Evolutionary conservation across 1,139 yeast genomes (phyloP), one percentile per base, ranked within the genome.

Genomic region (Protomyces inundatus): DNA sequence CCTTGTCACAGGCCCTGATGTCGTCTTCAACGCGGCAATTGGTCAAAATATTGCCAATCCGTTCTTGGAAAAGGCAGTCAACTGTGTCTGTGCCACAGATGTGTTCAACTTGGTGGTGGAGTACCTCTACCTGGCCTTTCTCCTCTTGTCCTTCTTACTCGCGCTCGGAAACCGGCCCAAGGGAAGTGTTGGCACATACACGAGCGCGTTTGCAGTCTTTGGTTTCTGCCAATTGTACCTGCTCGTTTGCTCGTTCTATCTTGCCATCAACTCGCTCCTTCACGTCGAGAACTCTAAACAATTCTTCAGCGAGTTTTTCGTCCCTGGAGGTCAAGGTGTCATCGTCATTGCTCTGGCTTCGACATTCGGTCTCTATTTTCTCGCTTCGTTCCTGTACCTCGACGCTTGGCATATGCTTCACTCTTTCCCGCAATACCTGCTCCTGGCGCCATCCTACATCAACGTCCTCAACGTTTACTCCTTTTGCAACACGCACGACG

Each of bases 371-470:
- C 80, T 93, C 50, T 93, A 93, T 74, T 80, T 90, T 66, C 72
- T 88, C 36, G 89, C 93, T 5, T 88, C 97, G 6, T 73, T 87
- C 67, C 70, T 88, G 70, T 87, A 85, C 72, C 82, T 89, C 54
- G 90, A 88, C 70, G 93, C 95, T 9, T 84, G 87, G 78, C 90
- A 88, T 73, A 84, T 88, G 87, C 73, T 86, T 66, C 87, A 93
- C 0, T 83, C 88, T 61, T 85, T 87, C 72, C 70, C 80, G 30
- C 95, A 88, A 74, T 88, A 88, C 72, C 76, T 88, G 64, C 76
- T 88, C 66, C 76, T 88, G 65, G 84, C 89, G 54, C 95, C 95
- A 0, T 81, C 88, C 1, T 88, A 88, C 74, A 83, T 87, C 73
- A 88, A 88, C 72, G 87, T 88, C 61, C 79, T 88, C 71, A 88